A percentile compares a stretch with the other conserved stretches of the same genome.
phyloP scores from a whole-genome alignment of 1,284 basidiomycete species.

The Wallemia hederae region DNA sequence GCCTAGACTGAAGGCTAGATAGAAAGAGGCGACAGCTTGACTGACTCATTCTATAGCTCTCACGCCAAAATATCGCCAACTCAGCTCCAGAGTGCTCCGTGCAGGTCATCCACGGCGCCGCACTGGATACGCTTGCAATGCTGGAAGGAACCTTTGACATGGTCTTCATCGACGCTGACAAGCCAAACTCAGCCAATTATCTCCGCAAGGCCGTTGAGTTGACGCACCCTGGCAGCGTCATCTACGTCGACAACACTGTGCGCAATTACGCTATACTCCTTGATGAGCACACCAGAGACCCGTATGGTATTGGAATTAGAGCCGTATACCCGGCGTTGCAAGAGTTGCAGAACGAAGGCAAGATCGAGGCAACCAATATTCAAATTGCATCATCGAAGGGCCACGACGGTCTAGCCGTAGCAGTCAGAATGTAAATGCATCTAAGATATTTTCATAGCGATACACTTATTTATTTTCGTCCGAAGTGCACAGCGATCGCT shows the following conservation, averaged over 20 bases:
- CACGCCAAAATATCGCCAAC: slow-evolving; percentile 22
- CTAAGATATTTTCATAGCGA: not conserved
- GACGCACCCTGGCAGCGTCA: not conserved
- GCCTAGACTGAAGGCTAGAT: too few relatives aligned
- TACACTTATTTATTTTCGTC: not conserved
- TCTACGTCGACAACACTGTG: not conserved
- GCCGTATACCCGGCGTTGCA: not conserved
- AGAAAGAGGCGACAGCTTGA: not conserved
- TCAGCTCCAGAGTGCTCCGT: slow-evolving; percentile 24
- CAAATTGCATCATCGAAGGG: not conserved
- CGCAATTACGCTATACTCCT: not conserved
- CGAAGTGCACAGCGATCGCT: too few relatives aligned
- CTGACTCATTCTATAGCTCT: slow-evolving; percentile 19
- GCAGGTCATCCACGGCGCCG: slow-evolving; percentile 24
- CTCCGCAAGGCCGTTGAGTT: not conserved
- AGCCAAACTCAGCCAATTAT: slow-evolving; percentile 13
- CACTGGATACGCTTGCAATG: slow-evolving; percentile 20
- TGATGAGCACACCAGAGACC: not conserved
- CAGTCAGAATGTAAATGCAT: not conserved
- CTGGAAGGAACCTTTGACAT: slow-evolving; percentile 26
- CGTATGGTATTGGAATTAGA: not conserved
- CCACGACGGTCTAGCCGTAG: not conserved
- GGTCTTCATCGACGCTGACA: slow-evolving; percentile 34
- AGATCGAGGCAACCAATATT: not conserved
- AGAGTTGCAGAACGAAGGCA: not conserved